A percentile compares a stretch with the other conserved stretches of the same genome.
phyloP scores from a whole-genome alignment of 1,284 basidiomycete genomes.

The Fistulina hepatica region DNA sequence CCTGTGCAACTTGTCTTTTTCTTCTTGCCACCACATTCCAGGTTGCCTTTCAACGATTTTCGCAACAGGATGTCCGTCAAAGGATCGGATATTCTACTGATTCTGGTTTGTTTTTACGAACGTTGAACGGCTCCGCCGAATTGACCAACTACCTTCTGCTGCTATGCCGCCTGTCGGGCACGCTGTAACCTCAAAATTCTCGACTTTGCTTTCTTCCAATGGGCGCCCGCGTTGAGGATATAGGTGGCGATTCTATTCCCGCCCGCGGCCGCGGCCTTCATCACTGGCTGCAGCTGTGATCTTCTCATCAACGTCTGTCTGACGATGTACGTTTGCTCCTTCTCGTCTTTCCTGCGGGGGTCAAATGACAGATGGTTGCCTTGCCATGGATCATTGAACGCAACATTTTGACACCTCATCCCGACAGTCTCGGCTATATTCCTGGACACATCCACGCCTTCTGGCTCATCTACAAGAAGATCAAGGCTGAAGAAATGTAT shows the following conservation, averaged over 20 bases:
- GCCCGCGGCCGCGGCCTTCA: conserved; percentile 58
- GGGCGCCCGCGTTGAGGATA: conserved; percentile 1
- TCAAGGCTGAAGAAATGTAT: conserved; percentile 69
- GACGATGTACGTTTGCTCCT: conserved; percentile 42
- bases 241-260: conserved; percentile 72
- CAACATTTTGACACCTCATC: not conserved
- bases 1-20: no score
- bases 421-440: conserved; percentile 56
- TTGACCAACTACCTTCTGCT: no score
- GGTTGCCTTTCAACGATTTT: no score
- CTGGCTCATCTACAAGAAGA: conserved; percentile 67
- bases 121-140: no score
- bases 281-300: conserved; percentile 72
- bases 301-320: conserved; percentile 71
- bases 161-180: no score
- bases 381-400: not conserved
- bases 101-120: conserved; percentile 30
- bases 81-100: conserved; percentile 44
- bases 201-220: not conserved
- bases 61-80: no score
- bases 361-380: not conserved
- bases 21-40: no score
- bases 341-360: conserved; percentile 1
- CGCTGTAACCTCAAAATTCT: not conserved
- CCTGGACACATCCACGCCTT: conserved; percentile 64